Base-by-base conservation (phyloP, 73 alveolate species). In the Durusdinium trenchii region DNA sequence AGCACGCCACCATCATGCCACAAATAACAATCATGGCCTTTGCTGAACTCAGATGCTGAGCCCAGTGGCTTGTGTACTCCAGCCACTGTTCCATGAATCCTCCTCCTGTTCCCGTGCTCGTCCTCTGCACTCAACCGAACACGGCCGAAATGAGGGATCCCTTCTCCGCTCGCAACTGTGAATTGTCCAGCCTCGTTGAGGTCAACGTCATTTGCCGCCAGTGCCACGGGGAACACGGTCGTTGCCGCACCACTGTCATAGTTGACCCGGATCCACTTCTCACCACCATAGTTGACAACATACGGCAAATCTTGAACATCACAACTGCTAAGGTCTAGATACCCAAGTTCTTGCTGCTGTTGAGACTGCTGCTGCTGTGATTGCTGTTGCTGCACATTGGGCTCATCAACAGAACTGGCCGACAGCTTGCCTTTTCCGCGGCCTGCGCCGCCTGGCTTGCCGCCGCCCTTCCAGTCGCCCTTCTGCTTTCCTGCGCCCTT, bases 211-310 rank as follows among this genome's bases (percentile, higher is more conserved):
- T 43, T 67, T n/a, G 35, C 91, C n/a, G 38, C 69, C 46, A 84
- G 47, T 76, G 47, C 94, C 10, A 10, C 76, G 38, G 94, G 94
- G n/a, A 84, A 2, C 7, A 50, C 94, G 0, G 79, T 84, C 1
- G 94, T 50, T 1, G 94, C 94, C 2, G 94, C 94, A 36, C 94
- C 94, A 46, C 51, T 28, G 36, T 84, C 94, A 51, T 84, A 84
- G 76, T 50, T 84, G 54, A 84, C 32, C 32, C 69, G 36, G 32
- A 84, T 10, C 94, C 94, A 84, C 40, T 50, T 40, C 20, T 32
- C n/a, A 38, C 94, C 94, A 30, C n/a, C 45, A 32, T 36, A 50
- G 6, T 48, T 38, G 38, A 84, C 76, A 75, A 28, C 38, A 76
- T 51, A 84, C 51, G 43, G 91, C 91, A 26, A 52, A 4, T 50